Conservation (phyloP, 2,329 filamentous ascomycete species). For the Stenocarpella maydis region DNA sequence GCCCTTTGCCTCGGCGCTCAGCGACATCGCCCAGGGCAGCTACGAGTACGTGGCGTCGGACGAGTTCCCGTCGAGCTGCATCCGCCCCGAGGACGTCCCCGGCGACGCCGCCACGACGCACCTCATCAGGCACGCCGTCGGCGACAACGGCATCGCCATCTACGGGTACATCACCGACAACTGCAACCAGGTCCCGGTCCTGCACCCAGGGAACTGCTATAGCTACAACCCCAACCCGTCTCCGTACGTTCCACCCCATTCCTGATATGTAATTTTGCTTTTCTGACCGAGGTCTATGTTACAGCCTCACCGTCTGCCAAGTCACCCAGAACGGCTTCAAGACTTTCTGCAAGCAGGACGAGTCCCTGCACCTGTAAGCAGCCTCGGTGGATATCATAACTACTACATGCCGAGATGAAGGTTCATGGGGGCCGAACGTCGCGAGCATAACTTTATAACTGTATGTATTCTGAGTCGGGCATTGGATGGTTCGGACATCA, state of each 20-base stretch:
- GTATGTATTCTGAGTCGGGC: not conserved
- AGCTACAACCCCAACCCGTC: conserved; percentile 9
- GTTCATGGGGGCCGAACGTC: too few relatives aligned
- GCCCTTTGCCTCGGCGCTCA: not conserved
- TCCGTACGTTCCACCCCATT: not conserved
- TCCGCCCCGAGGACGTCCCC: not conserved
- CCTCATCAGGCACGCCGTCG: not conserved
- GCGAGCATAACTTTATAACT: not conserved
- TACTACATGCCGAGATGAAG: not conserved
- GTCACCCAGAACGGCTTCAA: conserved; percentile 18
- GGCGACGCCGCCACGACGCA: not conserved
- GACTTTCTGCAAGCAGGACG: conserved; percentile 12
- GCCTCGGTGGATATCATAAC: too few relatives aligned
- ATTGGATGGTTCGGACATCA: not conserved
- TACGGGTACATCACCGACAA: conserved; percentile 14
- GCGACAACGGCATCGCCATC: not conserved
- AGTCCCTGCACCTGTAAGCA: conserved; percentile 16
- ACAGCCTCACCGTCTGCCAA: not conserved
- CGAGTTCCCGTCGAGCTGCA: conserved; percentile 2
- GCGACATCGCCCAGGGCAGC: not conserved
- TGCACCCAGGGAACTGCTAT: not conserved
- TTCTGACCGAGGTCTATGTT: not conserved
- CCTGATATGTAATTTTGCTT: not conserved
- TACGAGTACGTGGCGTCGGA: conserved; percentile 10
- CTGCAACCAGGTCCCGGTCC: not conserved